Conservation (phyloP, 2,329 filamentous ascomycete genomes). For the Aspergillus latus region DNA sequence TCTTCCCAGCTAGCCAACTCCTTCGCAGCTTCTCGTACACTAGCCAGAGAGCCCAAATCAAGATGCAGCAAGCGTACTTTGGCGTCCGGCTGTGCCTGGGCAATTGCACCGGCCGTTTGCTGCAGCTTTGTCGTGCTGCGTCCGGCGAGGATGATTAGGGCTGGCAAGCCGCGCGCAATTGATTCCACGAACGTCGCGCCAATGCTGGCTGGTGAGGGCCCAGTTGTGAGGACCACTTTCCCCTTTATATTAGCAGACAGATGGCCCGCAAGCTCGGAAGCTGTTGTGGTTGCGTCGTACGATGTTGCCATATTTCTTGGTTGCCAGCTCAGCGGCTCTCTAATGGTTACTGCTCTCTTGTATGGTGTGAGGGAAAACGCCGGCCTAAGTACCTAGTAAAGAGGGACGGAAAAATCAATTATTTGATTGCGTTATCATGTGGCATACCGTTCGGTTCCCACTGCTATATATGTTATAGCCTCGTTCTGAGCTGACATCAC, state of each 20-base stretch:
- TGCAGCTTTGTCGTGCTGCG: conserved; percentile 37
- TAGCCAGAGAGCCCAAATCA: conserved; percentile 34
- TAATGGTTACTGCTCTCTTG: too few species aligned
- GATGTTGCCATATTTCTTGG: background rate
- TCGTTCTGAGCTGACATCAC: background rate
- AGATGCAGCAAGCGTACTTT: conserved; percentile 29
- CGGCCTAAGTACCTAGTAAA: too few species aligned
- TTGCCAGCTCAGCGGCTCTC: too few species aligned
- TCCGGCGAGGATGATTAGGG: conserved; percentile 42
- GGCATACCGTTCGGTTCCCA: too few species aligned
- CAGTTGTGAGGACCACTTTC: conserved; percentile 44
- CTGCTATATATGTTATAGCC: background rate
- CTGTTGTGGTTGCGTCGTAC: conserved; percentile 15
- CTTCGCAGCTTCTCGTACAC: conserved; percentile 34
- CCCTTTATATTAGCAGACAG: conserved; percentile 23
- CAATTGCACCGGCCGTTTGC: conserved; percentile 29
- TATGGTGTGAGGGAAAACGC: too few species aligned
- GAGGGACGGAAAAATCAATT: too few species aligned
- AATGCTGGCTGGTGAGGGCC: conserved; percentile 40
- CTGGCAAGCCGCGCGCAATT: conserved; percentile 37
- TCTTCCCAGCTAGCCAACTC: conserved; percentile 30
- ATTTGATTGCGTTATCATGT: too few species aligned
- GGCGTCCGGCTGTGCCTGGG: conserved; percentile 18
- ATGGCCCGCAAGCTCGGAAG: conserved; percentile 23
- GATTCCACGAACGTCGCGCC: conserved; percentile 37